Conservation (phyloP, 73 alveolate genomes). For the Tetrahymena elliotti region DNA sequence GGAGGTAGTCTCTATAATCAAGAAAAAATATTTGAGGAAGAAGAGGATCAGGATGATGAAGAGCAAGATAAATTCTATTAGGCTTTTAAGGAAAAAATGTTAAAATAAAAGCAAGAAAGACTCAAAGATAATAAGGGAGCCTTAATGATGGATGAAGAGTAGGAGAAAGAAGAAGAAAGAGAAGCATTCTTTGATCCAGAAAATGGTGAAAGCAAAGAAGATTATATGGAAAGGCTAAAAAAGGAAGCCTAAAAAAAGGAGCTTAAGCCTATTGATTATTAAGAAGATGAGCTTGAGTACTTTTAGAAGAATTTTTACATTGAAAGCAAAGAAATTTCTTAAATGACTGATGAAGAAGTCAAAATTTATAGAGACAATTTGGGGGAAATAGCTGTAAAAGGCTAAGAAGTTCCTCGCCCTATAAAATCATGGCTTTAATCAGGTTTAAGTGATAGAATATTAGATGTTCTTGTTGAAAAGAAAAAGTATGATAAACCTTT, state of each 20-base stretch:
- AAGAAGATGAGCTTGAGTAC: conserved; percentile 68
- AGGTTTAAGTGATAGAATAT: conserved; percentile 83
- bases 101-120: conserved; percentile 17
- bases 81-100: conserved; percentile 28
- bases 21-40: conserved; percentile 16
- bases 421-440: conserved; percentile 85
- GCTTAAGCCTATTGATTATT: conserved; percentile 67
- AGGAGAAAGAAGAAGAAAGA: conserved; percentile 81
- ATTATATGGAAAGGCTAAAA: conserved; percentile 69
- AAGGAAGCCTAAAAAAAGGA: conserved; percentile 70
- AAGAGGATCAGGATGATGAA: conserved; percentile 21
- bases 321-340: conserved; percentile 83
- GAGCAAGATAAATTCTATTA: conserved; percentile 40
- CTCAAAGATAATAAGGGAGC: conserved; percentile 1
- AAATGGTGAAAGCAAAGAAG: conserved; percentile 71
- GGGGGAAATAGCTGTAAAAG: conserved; percentile 93
- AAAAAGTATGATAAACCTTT: conserved; percentile 80
- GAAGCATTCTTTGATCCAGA: conserved; percentile 71
- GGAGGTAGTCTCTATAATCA: neutral
- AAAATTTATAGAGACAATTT: conserved; percentile 68
- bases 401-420: conserved; percentile 91
- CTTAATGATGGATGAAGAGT: conserved; percentile 50
- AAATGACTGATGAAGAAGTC: conserved; percentile 81
- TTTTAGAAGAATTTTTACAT: conserved; percentile 85
- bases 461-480: conserved; percentile 69